Evolutionary conservation across 345 rosid species (phyloP).

Genomic region (Erucastrum elatum): DNA sequence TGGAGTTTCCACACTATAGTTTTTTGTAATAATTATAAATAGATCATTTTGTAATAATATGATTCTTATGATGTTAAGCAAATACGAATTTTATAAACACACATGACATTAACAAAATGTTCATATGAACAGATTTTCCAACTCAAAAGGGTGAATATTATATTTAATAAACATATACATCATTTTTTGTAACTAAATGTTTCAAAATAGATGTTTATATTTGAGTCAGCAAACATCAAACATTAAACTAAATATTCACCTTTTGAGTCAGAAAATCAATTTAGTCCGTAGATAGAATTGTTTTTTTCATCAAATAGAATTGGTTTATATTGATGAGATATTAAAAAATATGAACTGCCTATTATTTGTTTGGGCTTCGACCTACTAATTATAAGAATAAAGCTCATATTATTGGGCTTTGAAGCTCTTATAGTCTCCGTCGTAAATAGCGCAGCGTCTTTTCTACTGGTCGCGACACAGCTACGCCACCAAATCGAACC

Average conservation of each 20-base stretch:
- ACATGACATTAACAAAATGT: no score
- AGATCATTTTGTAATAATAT: no score
- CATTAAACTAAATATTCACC: background rate
- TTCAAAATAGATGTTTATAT: background rate
- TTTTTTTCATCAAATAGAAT: background rate
- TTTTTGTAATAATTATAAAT: no score
- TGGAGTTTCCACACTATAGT: no score
- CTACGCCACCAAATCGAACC: conserved; percentile 56
- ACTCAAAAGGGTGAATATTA: background rate
- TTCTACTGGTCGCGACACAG: conserved; percentile 67
- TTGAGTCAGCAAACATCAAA: background rate
- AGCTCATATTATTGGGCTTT: conserved; percentile 12
- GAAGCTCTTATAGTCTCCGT: conserved; percentile 1
- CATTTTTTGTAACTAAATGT: background rate
- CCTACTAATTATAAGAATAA: background rate
- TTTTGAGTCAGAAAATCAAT: background rate
- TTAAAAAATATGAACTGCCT: background rate
- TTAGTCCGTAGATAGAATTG: background rate
- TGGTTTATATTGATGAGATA: background rate
- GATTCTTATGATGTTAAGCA: no score
- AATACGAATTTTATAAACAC: no score
- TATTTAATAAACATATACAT: background rate
- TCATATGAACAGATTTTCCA: background rate
- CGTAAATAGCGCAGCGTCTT: conserved; percentile 48
- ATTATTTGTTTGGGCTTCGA: background rate